Evolutionary conservation across 257 asterid genomes (phyloP).

Genomic region (Solanum tarijense): DNA sequence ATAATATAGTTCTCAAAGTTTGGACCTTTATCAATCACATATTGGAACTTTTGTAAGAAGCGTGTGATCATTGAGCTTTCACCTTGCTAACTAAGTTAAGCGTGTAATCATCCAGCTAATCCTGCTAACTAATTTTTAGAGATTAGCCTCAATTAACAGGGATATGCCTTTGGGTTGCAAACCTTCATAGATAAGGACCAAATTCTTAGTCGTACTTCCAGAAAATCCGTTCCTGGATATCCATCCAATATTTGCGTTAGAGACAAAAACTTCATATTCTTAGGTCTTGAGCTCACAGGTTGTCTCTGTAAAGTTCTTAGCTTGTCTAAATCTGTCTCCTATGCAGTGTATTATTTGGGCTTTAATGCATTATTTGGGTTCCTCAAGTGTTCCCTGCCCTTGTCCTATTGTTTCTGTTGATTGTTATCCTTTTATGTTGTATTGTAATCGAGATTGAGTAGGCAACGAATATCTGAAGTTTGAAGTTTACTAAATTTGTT

Average conservation of each 20-base stretch:
- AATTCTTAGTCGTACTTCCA: not conserved
- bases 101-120: not conserved
- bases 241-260: not conserved
- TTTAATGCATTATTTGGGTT: not conserved
- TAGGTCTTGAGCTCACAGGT: not conserved
- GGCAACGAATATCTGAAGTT: not conserved
- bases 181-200: not conserved
- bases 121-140: not conserved
- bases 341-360: not conserved
- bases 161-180: not conserved
- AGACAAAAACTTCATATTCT: not conserved
- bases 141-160: not conserved
- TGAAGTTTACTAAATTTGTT: not conserved
- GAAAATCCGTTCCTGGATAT: not conserved
- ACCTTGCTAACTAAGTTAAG: not conserved
- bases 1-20: not conserved
- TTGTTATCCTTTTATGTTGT: not conserved
- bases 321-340: not conserved
- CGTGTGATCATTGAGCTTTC: not conserved
- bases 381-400: not conserved
- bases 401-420: not conserved
- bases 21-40: not conserved
- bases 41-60: not conserved
- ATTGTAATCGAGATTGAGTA: not conserved
- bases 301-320: not conserved